Percentiles rank a stretch among this genome's conserved stretches.
These are phyloP conservation scores for Phytophthora aleatoria DNA, from an alignment of 352 stramenopile genomes.

Conservation along the genomic window DNA sequence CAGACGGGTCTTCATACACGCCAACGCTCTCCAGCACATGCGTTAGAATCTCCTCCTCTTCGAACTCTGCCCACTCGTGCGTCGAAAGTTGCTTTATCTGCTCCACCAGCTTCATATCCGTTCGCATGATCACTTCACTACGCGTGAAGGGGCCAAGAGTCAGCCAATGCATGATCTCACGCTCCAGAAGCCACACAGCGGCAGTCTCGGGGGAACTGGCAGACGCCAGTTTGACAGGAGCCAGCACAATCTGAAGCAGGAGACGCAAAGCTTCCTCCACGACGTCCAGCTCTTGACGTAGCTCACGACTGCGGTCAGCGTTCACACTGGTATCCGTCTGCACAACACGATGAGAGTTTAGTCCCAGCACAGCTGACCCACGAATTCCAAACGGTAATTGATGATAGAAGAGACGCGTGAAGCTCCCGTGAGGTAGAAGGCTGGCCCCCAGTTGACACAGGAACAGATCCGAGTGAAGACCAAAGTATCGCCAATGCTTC, in stretches of 20 bases:
- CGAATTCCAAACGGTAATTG: slow-evolving; percentile 47
- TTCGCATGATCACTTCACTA: slow-evolving; percentile 66
- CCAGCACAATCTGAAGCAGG: slow-evolving; percentile 61
- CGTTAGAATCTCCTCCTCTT: slow-evolving; percentile 82
- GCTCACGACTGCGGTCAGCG: slow-evolving; percentile 28
- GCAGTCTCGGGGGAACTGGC: slow-evolving; percentile 35
- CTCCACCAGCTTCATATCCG: slow-evolving; percentile 79
- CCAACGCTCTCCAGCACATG: slow-evolving; percentile 68
- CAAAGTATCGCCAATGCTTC: slow-evolving; percentile 82
- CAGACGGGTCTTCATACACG: slow-evolving; percentile 56
- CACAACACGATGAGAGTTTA: slow-evolving; percentile 6
- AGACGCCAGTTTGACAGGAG: slow-evolving; percentile 55
- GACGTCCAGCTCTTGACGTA: slow-evolving; percentile 54
- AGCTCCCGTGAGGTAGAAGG: slow-evolving; percentile 54
- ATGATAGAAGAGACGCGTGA: slow-evolving; percentile 61
- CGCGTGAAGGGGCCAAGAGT: slow-evolving; percentile 68
- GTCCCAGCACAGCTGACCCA: slow-evolving; percentile 30
- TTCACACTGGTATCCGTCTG: slow-evolving; percentile 3
- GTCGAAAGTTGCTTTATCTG: slow-evolving; percentile 62
- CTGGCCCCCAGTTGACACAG: slow-evolving; percentile 62
- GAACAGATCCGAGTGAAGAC: slow-evolving; percentile 77
- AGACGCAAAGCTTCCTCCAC: slow-evolving; percentile 70
- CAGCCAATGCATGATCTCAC: slow-evolving; percentile 82
- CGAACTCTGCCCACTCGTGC: slow-evolving; percentile 59
- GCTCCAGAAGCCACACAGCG: slow-evolving; percentile 56